Evolutionary conservation across 257 asterid species (phyloP).

Genomic region (Solanum habrochaites): DNA sequence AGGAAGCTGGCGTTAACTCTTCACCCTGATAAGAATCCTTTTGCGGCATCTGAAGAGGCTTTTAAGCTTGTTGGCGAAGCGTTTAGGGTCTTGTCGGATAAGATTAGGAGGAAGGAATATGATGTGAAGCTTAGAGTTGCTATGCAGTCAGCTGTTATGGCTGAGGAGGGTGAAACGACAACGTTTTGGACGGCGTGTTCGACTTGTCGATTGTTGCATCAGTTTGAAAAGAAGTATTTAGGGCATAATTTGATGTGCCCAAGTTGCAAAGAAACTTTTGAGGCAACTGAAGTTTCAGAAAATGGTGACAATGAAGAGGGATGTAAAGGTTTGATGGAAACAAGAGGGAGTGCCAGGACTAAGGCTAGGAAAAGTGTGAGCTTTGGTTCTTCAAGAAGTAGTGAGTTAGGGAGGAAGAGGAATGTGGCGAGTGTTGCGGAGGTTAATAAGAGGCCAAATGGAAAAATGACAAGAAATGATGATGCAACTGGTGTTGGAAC

Average conservation of each 20-base stretch:
- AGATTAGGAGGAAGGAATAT: slow-evolving; percentile 58
- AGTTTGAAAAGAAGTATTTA: slow-evolving; percentile 60
- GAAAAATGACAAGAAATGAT: slow-evolving; percentile 1
- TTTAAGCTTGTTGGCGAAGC: slow-evolving; percentile 82
- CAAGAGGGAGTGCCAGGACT: slow-evolving; percentile 55
- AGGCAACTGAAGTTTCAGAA: slow-evolving; percentile 52
- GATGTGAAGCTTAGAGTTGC: slow-evolving; percentile 55
- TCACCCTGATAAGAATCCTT: slow-evolving; percentile 76
- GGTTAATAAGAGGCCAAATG: slow-evolving; percentile 14
- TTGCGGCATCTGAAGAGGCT: slow-evolving; percentile 58
- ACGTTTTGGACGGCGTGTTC: slow-evolving; percentile 60
- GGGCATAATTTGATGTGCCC: slow-evolving; percentile 74
- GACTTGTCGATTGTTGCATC: slow-evolving; percentile 46
- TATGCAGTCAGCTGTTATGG: slow-evolving; percentile 49
- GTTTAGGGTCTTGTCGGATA: slow-evolving; percentile 60
- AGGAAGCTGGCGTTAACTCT: slow-evolving; percentile 60
- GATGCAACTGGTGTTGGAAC: slow-evolving; percentile 8
- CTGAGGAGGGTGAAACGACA: slow-evolving; percentile 9
- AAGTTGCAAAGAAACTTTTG: slow-evolving; percentile 53
- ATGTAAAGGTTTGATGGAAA: slow-evolving; percentile 1
- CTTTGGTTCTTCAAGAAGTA: neutral
- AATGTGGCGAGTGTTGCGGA: slow-evolving; percentile 23
- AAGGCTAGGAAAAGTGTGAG: slow-evolving; percentile 25
- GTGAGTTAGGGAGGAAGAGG: neutral
- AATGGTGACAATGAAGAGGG: neutral